Evolutionary conservation across 345 rosid species (phyloP), one percentile per base, ranked within the genome.

Genomic region (Cardamine occulta): DNA sequence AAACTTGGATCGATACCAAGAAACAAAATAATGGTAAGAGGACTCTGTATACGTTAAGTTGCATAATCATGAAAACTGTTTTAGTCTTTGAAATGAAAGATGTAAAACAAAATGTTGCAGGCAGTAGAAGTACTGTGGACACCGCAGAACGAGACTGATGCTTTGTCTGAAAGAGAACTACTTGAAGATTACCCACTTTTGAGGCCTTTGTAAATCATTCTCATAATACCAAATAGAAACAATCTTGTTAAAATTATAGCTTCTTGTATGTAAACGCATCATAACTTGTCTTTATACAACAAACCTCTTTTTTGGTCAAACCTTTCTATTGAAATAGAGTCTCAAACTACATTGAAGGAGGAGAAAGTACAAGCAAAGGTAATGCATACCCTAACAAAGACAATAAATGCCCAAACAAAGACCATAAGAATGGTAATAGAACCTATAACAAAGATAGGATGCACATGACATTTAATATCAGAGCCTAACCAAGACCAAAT

Each of bases 121-220:
- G 97, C 96, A 26, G 97, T 92, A 23, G 97, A 94, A 82, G 97
- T 90, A 72, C 73, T 94, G 82, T 94, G 99, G 99, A 92, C 97
- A 42, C 97, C 99, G 11, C 97, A 94, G 75, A 83, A 90, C 64
- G 98, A 90, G 80, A 80, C 84, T 24, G 97, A 88, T 68, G 85
- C 88, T 6, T 74, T 92, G 45, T 79, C 97, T 10, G 93, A 92
- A 76, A 80, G 86, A 53, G 91, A 92, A 79, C 83, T 95, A 37
- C 96, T 89, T 8, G 93, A 90, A 81, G 97, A 92, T 81, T 95
- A 89, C 81, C 90, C 99, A 26, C 85, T 92, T 64, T 83, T 92
- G 87, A 92, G 91, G 86, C 94, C 98, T 56, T 55, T 95, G 53
- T 89, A 72, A 72, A 40, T 24, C 19, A n/a, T 6, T 18, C 24